Evolutionary conservation across 495 filamentous ascomycete species (phyloP), one percentile per base, ranked within the genome.

Genomic region (Parmelia sp.): DNA sequence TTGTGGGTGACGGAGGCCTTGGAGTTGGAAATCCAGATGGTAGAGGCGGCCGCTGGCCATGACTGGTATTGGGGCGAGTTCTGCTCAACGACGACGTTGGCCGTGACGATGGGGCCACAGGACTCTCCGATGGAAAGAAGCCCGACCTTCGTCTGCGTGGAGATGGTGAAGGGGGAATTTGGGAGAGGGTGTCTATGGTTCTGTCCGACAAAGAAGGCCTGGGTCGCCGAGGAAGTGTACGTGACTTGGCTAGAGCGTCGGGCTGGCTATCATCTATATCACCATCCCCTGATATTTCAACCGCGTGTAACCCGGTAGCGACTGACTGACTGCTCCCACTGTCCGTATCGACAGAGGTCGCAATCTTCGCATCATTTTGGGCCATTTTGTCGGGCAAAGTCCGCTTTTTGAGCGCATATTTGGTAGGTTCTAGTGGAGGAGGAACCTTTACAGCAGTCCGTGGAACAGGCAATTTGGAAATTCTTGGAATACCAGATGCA

Each of bases 131-230:
- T 61, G 76, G 78, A 72, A 85, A 89, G 73, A 90, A 87, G 68
- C 79, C 84, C 14, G 86, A 87, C 62, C 76, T 76, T 63, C 84
- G 75, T 64, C 79, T 76, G 14, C 72, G 71, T n/a, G 82, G 75
- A 3, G 79, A 82, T 11, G 88, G 88, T 23, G 88, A 88, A 3
- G 85, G 79, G 4, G 87, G 84, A 27, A 90, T 79, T 56, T 80
- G 78, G 36, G 87, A 78, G 17, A 90, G 73, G 0, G 85, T 88
- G 65, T 88, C 86, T 40, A 88, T 83, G 15, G 88, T 88, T 47
- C 88, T 76, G 58, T 90, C 88, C 19, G 85, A 87, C 29, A 90
- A 73, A 2, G 87, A 90, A 29, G 84, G 82, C 35, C 74, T 66
- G 25, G 70, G 60, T 35, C 63, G 65, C 31, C 60, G 57, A 67